These are phyloP conservation scores for Fraxinus excelsior DNA, from an alignment of 257 asterid genomes.

Conservation along the genomic window DNA sequence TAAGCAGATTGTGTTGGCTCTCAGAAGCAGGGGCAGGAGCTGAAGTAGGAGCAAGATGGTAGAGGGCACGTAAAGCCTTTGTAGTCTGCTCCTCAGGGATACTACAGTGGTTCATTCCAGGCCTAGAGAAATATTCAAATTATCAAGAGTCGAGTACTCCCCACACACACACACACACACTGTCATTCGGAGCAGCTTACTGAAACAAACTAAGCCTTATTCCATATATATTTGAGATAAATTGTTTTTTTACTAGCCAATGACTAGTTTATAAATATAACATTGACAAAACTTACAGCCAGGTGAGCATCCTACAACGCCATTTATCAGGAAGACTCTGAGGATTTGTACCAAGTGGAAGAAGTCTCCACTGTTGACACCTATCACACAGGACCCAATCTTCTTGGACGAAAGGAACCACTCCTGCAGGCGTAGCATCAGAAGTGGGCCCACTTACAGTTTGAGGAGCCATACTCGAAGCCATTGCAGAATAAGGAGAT, in stretches of 20 bases:
- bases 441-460: constrained; percentile 49
- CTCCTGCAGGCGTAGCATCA: constrained; percentile 50
- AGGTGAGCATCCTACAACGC: constrained; percentile 87
- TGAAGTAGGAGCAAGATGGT: constrained; percentile 60
- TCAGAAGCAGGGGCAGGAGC: constrained; percentile 48
- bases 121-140: constrained; percentile 54
- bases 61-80: constrained; percentile 72
- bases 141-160: constrained; percentile 25
- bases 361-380: constrained; percentile 88
- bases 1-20: constrained; percentile 42
- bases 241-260: not conserved
- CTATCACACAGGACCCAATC: constrained; percentile 92
- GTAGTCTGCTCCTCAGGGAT: constrained; percentile 86
- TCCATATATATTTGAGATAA: not conserved
- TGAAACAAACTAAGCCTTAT: not conserved
- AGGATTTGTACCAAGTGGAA: constrained; percentile 89
- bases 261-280: not conserved
- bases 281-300: constrained; percentile 83
- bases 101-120: constrained; percentile 86
- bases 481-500: constrained; percentile 35
- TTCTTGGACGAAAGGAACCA: constrained; percentile 67
- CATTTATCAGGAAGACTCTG: constrained; percentile 85
- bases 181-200: not conserved
- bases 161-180: not conserved
- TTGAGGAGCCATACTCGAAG: constrained; percentile 45